Base-by-base conservation (phyloP, 2,329 filamentous ascomycete species). In the Claviceps purpurea region DNA sequence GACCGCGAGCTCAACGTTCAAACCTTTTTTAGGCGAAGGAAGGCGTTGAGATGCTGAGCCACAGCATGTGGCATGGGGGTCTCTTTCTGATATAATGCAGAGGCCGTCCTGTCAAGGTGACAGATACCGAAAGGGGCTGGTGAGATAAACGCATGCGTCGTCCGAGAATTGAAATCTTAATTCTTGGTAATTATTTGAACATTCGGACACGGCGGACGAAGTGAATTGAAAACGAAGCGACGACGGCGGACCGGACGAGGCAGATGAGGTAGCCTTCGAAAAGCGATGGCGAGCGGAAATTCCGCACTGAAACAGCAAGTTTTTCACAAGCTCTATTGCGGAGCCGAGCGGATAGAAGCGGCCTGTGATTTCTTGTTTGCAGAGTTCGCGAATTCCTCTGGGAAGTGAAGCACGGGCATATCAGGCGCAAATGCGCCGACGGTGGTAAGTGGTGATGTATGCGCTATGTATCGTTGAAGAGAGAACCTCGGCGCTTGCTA, bases 131-230 rank as follows among this genome's bases (percentile, higher is more conserved):
- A 14, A 16, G 39, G 6, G 6, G 6, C 39, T 3, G 16, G 3
- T 10, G n/a, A 41, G 16, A 41, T n/a, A 8, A 41, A 41, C 14
- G n/a, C 13, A 10, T 42, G 18, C 18, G 4, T 42, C 24, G 24
- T 3, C 14, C 37, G 11, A 26, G 14, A n/a, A 26, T 22, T 4
- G 2, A 14, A 20, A 26, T 16, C 38, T 37, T 54, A 46, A 41
- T 43, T 11, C 34, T 24, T 22, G 13, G 30, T 4, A n/a, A 34
- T 42, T 3, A 34, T 14, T 8, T 43, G 40, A 30, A 43, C 52
- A 51, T 54, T 37, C 26, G 50, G 46, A 47, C 47, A 50, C 41
- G 50, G 41, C 34, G 30, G 8, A 46, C 44, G 22, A 45, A 14
- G 34, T 34, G 7, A 22, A 18, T 39, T 3, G 26, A 44, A 34